Conservation (phyloP, 75 land plant genomes). For the Adiantum capillusveneris region DNA sequence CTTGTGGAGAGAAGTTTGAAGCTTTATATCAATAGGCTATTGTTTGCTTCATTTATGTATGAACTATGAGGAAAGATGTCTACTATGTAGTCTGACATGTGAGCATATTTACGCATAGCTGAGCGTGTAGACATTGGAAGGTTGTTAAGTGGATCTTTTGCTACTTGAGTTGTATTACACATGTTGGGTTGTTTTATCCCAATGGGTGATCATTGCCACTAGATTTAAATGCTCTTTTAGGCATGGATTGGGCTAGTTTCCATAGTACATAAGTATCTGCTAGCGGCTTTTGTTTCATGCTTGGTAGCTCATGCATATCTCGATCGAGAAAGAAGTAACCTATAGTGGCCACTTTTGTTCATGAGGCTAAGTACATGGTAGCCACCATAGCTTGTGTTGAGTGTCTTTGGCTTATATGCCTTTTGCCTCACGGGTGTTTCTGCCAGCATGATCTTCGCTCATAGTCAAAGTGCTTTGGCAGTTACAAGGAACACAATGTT, state of each 20-base stretch:
- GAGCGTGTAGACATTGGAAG: neutral
- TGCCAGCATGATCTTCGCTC: neutral
- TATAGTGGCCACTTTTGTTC: neutral
- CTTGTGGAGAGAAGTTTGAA: neutral
- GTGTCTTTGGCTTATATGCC: conserved; percentile 2
- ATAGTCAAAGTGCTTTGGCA: conserved; percentile 1
- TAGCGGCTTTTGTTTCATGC: conserved; percentile 1
- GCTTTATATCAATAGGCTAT: neutral
- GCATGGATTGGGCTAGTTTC: neutral
- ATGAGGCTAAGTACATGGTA: neutral
- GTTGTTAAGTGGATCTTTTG: neutral
- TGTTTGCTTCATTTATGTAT: neutral
- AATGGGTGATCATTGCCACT: neutral
- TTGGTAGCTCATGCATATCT: conserved; percentile 6
- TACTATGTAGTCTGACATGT: neutral
- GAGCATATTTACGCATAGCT: neutral
- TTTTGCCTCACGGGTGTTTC: neutral
- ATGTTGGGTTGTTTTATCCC: conserved; percentile 3
- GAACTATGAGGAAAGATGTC: no score
- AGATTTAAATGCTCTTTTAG: neutral
- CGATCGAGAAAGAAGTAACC: neutral
- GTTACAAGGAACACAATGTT: conserved; percentile 15
- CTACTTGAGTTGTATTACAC: conserved; percentile 1
- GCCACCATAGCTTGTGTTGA: neutral
- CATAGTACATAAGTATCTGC: neutral